A percentile compares a stretch with the other conserved stretches of the same genome.
Conservation (phyloP, 139 green algal genomes). For the Pycnococcus provasolii region DNA sequence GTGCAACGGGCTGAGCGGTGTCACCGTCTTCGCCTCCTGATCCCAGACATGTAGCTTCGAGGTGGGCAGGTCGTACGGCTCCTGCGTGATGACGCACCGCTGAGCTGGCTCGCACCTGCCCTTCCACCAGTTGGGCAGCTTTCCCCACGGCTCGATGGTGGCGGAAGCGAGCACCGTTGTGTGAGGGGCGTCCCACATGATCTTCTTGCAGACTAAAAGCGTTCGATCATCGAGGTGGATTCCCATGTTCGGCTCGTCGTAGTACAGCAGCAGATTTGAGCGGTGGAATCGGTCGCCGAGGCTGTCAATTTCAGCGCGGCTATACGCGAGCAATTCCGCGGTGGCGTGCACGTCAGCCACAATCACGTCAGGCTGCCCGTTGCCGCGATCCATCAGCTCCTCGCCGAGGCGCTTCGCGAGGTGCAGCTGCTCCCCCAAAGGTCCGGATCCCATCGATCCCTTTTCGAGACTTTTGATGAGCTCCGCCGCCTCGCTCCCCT, state of each 20-base stretch:
- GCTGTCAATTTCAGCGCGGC: neutral
- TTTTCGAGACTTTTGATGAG: neutral
- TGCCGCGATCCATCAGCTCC: conserved; percentile 9
- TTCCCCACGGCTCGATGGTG: conserved; percentile 35
- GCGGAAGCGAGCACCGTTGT: conserved; percentile 42
- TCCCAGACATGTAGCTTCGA: conserved; percentile 12
- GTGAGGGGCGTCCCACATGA: conserved; percentile 31
- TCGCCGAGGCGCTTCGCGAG: neutral
- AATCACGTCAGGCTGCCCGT: conserved; percentile 24
- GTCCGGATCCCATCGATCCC: neutral
- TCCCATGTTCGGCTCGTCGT: conserved; percentile 48
- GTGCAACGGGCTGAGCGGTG: conserved; percentile 19
- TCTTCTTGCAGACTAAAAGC: conserved; percentile 15
- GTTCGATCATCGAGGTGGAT: conserved; percentile 36
- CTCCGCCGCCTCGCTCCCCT: neutral
- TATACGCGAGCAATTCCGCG: conserved; percentile 5
- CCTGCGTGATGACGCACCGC: conserved; percentile 26
- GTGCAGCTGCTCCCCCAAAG: too few species aligned
- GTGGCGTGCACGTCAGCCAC: conserved; percentile 26
- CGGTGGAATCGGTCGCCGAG: conserved; percentile 3
- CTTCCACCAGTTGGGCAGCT: conserved; percentile 37
- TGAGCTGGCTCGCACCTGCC: conserved; percentile 10
- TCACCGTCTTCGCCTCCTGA: conserved; percentile 1
- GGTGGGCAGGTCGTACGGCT: conserved; percentile 23
- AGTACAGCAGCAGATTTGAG: conserved; percentile 33